These are phyloP conservation scores for Kwoniella sp. DNA, from an alignment of 768 basidiomycete species.

Conservation along the genomic window DNA sequence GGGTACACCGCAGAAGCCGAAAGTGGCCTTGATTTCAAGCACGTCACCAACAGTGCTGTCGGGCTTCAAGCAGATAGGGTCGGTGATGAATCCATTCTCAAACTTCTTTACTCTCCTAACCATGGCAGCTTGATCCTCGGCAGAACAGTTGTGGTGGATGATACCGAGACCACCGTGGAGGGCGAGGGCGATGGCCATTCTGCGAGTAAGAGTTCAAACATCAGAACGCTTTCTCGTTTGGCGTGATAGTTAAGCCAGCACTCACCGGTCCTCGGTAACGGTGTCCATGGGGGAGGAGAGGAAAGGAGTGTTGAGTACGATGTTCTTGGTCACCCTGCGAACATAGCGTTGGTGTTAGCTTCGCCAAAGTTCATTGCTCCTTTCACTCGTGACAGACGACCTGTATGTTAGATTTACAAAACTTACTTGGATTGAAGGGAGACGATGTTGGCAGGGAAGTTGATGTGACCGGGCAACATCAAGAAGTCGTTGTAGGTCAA, in stretches of 20 bases:
- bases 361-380: too few species aligned
- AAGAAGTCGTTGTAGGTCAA: conserved; percentile 98
- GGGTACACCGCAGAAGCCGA: conserved; percentile 95
- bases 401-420: too few species aligned
- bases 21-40: conserved; percentile 82
- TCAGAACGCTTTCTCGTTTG: background rate
- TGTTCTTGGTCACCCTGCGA: conserved; percentile 76
- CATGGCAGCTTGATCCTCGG: conserved; percentile 90
- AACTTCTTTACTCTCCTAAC: conserved; percentile 96
- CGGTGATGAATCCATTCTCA: conserved; percentile 97
- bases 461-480: conserved; percentile 89
- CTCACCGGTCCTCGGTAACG: conserved; percentile 89
- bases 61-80: conserved; percentile 86
- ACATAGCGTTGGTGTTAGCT: conserved; percentile 7
- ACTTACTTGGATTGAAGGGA: conserved; percentile 68
- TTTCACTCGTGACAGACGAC: too few species aligned
- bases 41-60: conserved; percentile 80
- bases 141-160: conserved; percentile 83
- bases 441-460: conserved; percentile 74
- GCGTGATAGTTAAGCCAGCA: conserved; percentile 17
- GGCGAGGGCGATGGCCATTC: conserved; percentile 58
- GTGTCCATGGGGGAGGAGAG: conserved; percentile 99
- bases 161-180: conserved; percentile 96
- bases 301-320: conserved; percentile 88
- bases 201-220: conserved; percentile 1